Base-by-base conservation (phyloP, 352 stramenopile species). In the Pythium utonaiense region DNA sequence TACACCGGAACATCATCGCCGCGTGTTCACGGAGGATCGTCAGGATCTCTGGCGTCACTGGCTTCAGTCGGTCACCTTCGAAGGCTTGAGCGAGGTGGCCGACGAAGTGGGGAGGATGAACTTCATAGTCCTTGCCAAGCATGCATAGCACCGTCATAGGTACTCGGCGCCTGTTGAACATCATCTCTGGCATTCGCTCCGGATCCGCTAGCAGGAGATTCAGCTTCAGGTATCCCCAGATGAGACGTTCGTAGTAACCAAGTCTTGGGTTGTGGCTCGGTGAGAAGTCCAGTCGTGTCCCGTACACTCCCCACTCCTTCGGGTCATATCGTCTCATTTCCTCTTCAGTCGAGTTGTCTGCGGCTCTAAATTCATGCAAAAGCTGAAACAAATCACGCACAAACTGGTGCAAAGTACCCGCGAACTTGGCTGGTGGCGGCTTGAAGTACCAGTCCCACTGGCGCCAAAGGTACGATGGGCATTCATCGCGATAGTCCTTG, bases 151-250 rank as follows among this genome's bases (percentile, higher is more conserved):
- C 38, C 0, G 24, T 19, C 38, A 40, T 28, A 1, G 22, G 48
- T 0, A n/a, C n/a, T 17, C 16, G 22, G 1, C 22, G n/a, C 17
- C 10, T 41, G 14, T 6, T 16, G 25, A 57, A 27, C 41, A 50
- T 30, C 2, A 62, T 3, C 12, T 47, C 53, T 24, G 34, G 2
- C 9, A 62, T 38, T 2, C 21, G 33, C 14, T 52, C 1, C 3
- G 45, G 36, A 36, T 62, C 60, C 0, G 28, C 21, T 3, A 67
- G 60, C 4, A 67, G 51, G 36, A 67, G 3, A 40, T 67, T 67
- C 7, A 67, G 53, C 27, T 62, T 53, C 19, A 62, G 16, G 30
- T 62, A 67, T 5, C 42, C 53, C 14, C 30, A 41, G 0, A 62
- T n/a, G 24, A 62, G 47, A 50, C 60, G 62, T 1, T 19, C 0